Evolutionary conservation across 2,329 filamentous ascomycete species (phyloP).

Genomic region (Leptographium lundbergii): DNA sequence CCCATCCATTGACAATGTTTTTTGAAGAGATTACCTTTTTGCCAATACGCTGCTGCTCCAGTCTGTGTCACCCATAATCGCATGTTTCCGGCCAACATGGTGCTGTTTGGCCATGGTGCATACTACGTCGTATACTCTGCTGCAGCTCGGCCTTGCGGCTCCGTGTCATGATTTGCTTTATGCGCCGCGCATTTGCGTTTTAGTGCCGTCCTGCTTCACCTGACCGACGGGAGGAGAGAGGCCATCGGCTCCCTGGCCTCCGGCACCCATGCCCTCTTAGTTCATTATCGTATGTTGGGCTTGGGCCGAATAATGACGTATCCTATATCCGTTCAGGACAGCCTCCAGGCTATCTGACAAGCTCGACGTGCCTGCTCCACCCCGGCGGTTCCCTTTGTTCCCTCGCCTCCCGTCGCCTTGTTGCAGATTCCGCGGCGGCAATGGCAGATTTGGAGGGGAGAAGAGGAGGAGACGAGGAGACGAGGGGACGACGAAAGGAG

Average conservation of each 20-base stretch:
- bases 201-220: neutral
- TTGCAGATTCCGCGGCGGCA: neutral
- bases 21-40: neutral
- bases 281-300: neutral
- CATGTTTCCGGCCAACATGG: neutral
- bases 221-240: neutral
- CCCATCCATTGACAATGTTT: neutral
- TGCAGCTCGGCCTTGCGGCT: neutral
- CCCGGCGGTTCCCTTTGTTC: neutral
- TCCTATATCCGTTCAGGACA: neutral
- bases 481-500: no score
- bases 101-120: neutral
- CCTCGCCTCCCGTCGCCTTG: neutral
- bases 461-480: neutral
- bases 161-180: neutral
- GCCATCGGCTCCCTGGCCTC: neutral
- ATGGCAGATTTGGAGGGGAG: neutral
- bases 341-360: neutral
- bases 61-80: neutral
- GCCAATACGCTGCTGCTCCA: neutral
- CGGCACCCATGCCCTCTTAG: neutral
- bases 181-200: neutral
- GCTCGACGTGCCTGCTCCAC: neutral
- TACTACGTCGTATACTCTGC: no score
- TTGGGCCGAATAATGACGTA: neutral